Base-by-base conservation (phyloP, 306 rosid species). In the Abrus pulchellus region DNA sequence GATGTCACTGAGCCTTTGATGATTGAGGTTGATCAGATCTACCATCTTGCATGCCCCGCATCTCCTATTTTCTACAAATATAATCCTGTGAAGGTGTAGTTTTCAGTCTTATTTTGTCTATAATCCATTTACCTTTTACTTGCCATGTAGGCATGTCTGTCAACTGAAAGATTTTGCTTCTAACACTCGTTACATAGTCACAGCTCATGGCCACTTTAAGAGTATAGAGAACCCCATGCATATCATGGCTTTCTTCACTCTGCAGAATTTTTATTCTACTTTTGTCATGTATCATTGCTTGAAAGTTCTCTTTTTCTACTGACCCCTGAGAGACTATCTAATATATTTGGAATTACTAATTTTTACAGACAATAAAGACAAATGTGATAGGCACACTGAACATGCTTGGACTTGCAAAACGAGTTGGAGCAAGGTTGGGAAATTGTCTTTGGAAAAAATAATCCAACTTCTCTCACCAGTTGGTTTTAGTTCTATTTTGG, bases 341-440 rank as follows among this genome's bases (percentile, higher is more conserved):
- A 90, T 61, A 27, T 78, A 14, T 69, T 68, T 11, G 38, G 69
- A 59, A 67, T 45, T 85, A 72, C 81, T 79, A 49, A 59, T 57
- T 73, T 70, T 68, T 66, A 55, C 97, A 94, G 97, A 94, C 99
- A 14, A 93, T 91, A 75, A 94, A 94, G 92, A 94, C 97, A 71
- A 94, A 94, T 83, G 97, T 94, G 86, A 92, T 94, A 52, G 99
- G 99, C 78, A 94, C 99, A 4, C 83, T 94, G 86, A 94, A 94
- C 87, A 93, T 94, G 99, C 94, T 94, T 71, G 97, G 99, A 85
- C 99, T 94, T 72, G 99, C 99, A 41, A 94, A 94, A 87, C 93
- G 99, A 53, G 97, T 94, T 61, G 99, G 99, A 69, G 99, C 99
- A 29, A 95, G 99, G 99, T 93, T 78, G n/a, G 77, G 38, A 60